These are phyloP conservation scores for Beta macrorhiza DNA, from an alignment of 179 eudicot genomes.

Conservation along the genomic window DNA sequence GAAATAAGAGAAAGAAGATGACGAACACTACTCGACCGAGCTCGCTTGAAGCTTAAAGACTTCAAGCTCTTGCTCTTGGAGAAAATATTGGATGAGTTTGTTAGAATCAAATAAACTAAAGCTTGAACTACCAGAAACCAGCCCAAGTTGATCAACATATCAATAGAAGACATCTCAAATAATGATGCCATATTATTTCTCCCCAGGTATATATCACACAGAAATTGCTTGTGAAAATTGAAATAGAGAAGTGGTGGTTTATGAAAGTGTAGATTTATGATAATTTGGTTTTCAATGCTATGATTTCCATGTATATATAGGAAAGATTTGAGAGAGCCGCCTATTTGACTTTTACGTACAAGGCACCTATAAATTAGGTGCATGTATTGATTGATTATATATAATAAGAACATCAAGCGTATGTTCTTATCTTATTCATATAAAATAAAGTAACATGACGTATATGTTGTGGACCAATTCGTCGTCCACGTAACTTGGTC, in stretches of 20 bases:
- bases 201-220: not conserved
- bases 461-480: not conserved
- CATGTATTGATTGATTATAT: not conserved
- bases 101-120: conserved; percentile 58
- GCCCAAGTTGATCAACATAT: conserved; percentile 35
- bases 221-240: not conserved
- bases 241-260: not conserved
- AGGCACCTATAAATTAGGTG: conserved; percentile 13
- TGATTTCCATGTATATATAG: conserved; percentile 7
- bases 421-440: not conserved
- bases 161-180: conserved; percentile 29
- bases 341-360: conserved; percentile 18
- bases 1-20: conserved; percentile 42
- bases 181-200: not conserved
- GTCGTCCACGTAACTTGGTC: not conserved
- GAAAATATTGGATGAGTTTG: conserved; percentile 62
- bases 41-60: conserved; percentile 45
- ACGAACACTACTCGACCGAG: conserved; percentile 50
- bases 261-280: not conserved
- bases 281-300: not conserved
- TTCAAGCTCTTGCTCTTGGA: conserved; percentile 40
- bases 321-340: not conserved
- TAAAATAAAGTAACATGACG: not conserved
- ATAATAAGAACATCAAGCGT: not conserved
- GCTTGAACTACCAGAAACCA: conserved; percentile 55